Percentiles rank a stretch among this genome's conserved stretches.
Evolutionary conservation across 352 stramenopile species (phyloP).

Genomic region (Sclerospora graminicola): DNA sequence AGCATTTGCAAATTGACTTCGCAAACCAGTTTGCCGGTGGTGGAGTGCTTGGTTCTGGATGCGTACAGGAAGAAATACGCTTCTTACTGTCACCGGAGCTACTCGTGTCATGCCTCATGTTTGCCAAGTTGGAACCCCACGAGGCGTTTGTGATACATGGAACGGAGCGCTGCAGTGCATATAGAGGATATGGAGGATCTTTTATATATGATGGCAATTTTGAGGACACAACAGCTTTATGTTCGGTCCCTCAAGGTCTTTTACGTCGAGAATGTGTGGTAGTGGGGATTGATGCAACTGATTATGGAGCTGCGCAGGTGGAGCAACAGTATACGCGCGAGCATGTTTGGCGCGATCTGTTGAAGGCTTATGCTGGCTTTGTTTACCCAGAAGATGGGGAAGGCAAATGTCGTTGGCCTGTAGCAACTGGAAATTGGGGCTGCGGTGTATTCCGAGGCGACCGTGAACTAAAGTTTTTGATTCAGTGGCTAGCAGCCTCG

Average conservation of each 20-base stretch:
- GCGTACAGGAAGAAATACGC: constrained; percentile 79
- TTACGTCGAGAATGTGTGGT: constrained; percentile 44
- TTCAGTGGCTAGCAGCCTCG: constrained; percentile 74
- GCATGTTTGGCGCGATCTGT: constrained; percentile 51
- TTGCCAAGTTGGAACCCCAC: constrained; percentile 47
- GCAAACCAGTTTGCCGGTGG: constrained; percentile 73
- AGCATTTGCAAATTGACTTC: constrained; percentile 73
- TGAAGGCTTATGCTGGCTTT: constrained; percentile 64
- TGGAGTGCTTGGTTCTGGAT: constrained; percentile 57
- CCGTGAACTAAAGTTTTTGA: constrained; percentile 67
- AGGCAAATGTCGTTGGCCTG: constrained; percentile 21
- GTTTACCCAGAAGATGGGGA: constrained; percentile 19
- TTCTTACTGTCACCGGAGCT: constrained; percentile 69
- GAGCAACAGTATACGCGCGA: constrained; percentile 34
- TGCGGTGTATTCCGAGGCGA: constrained; percentile 71
- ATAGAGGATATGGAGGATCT: constrained; percentile 47
- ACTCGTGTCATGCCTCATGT: constrained; percentile 51
- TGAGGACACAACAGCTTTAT: constrained; percentile 23
- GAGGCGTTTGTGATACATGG: constrained; percentile 67
- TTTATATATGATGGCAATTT: constrained; percentile 41
- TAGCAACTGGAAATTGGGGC: constrained; percentile 77
- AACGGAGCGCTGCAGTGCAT: constrained; percentile 44
- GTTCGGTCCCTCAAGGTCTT: constrained; percentile 1
- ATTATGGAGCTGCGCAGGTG: constrained; percentile 33
- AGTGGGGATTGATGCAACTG: constrained; percentile 61